Percentiles rank a stretch among this genome's conserved stretches.
Evolutionary conservation across 169 alveolate genomes (phyloP).

Genomic region (Plasmodium coatneyi): DNA sequence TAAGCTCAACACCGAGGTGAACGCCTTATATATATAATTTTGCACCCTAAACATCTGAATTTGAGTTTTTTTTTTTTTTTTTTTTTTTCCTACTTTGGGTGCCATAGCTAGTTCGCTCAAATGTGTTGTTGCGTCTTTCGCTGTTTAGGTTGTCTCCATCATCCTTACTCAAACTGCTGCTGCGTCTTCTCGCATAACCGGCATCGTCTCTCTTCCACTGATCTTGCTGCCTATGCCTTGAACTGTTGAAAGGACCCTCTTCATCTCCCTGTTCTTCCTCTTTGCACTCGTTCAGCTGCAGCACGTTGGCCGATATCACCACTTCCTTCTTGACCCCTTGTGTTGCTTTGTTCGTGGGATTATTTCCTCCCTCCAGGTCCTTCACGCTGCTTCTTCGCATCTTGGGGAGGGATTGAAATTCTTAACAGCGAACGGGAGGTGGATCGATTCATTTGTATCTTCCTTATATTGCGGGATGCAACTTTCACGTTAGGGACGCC

Average conservation of each 20-base stretch:
- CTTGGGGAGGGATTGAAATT: background rate
- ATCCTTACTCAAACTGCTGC: background rate
- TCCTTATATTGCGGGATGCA: background rate
- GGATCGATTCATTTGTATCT: background rate
- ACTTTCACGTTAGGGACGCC: background rate
- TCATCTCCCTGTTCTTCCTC: background rate
- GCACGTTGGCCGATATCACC: background rate
- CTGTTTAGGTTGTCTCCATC: background rate
- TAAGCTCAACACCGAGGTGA: constrained; percentile 30
- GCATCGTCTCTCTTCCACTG: background rate
- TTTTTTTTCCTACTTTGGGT: background rate
- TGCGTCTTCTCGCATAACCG: background rate
- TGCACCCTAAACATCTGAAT: constrained; percentile 25
- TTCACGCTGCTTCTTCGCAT: background rate
- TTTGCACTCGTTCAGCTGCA: background rate
- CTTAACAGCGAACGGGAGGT: background rate
- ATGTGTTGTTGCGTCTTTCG: background rate
- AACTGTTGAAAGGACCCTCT: background rate
- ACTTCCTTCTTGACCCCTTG: background rate
- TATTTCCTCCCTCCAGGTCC: background rate
- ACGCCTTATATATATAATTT: constrained; percentile 42
- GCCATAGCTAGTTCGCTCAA: background rate
- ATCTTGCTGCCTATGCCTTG: background rate
- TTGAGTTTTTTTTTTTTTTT: background rate
- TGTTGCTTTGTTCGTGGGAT: background rate